Evolutionary conservation across 1,284 basidiomycete genomes (phyloP).

Genomic region (Sporisorium scitamineum): DNA sequence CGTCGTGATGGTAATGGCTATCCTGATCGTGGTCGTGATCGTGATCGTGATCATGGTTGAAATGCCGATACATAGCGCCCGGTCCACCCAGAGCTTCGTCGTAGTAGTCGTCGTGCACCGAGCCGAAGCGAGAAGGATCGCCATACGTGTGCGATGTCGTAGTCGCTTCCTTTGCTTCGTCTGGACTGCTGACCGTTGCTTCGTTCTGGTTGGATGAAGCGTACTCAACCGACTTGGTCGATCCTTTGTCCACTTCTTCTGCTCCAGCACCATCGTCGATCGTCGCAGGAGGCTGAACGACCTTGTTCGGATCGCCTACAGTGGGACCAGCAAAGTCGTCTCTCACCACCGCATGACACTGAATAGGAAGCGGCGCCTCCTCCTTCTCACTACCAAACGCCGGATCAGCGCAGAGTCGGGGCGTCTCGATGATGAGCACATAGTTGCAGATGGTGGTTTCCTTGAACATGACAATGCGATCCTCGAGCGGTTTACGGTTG

Average conservation of each 20-base stretch:
- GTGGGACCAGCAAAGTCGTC: conserved; percentile 34
- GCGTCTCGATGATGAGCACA: conserved; percentile 55
- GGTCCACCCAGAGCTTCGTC: conserved; percentile 41
- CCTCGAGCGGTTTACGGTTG: conserved; percentile 33
- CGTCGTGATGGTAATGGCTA: neutral
- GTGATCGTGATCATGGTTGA: conserved; percentile 10
- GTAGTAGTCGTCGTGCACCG: conserved; percentile 49
- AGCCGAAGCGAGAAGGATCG: conserved; percentile 43
- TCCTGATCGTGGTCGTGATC: conserved; percentile 8
- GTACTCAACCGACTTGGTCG: neutral
- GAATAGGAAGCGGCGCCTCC: conserved; percentile 28
- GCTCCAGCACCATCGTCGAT: neutral
- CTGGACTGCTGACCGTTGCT: neutral
- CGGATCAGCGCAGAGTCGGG: conserved; percentile 41
- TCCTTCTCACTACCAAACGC: conserved; percentile 51
- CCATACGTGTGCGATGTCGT: conserved; percentile 45
- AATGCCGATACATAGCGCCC: conserved; percentile 22
- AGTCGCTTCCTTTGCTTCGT: neutral
- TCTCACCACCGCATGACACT: conserved; percentile 40
- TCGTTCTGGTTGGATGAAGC: neutral
- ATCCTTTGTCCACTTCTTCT: neutral
- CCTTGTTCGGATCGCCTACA: conserved; percentile 26
- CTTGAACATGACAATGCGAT: conserved; percentile 60
- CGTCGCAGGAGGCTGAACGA: conserved; percentile 5
- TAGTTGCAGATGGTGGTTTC: conserved; percentile 66